phyloP scores from a whole-genome alignment of 805 yeast genomes.

The Ogataea saltuana region DNA sequence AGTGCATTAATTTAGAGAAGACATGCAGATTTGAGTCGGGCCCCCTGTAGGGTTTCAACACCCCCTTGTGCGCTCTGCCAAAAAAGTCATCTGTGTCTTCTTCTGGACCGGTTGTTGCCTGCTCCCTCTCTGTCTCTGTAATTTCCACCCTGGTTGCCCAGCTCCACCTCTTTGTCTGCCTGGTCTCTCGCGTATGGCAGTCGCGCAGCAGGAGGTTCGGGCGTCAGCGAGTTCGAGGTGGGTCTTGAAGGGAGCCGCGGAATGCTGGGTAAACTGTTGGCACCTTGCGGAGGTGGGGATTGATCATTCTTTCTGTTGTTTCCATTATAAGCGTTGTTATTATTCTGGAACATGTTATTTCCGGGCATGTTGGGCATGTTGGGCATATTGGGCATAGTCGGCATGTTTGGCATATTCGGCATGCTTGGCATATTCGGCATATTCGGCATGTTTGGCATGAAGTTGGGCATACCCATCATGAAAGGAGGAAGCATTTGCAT shows the following conservation, averaged over 20 bases:
- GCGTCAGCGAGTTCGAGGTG: slow-evolving; percentile 28
- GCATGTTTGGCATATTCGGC: slow-evolving; percentile 33
- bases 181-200: slow-evolving; percentile 29
- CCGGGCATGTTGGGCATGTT: slow-evolving; percentile 29
- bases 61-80: too few species aligned
- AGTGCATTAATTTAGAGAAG: slow-evolving; percentile 1
- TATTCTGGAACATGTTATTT: slow-evolving; percentile 14
- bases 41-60: too few species aligned
- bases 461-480: slow-evolving; percentile 29
- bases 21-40: slow-evolving; percentile 4
- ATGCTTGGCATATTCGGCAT: slow-evolving; percentile 32
- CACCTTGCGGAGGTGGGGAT: slow-evolving; percentile 12
- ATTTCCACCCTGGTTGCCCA: slow-evolving; percentile 20
- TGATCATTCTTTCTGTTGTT: slow-evolving; percentile 12
- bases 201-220: slow-evolving; percentile 24
- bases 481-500: slow-evolving; percentile 24
- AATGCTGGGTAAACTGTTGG: slow-evolving; percentile 17
- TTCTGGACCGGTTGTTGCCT: slow-evolving; percentile 11
- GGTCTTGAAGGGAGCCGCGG: slow-evolving; percentile 29
- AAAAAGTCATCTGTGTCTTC: slow-evolving; percentile 3
- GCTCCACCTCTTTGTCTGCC: slow-evolving; percentile 30
- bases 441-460: slow-evolving; percentile 24
- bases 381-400: slow-evolving; percentile 37
- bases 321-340: slow-evolving; percentile 6
- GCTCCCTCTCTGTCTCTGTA: slow-evolving; percentile 24